These are phyloP conservation scores for Pseudogymnoascus sp. DNA, from an alignment of 2,329 filamentous ascomycete species.

Conservation along the genomic window DNA sequence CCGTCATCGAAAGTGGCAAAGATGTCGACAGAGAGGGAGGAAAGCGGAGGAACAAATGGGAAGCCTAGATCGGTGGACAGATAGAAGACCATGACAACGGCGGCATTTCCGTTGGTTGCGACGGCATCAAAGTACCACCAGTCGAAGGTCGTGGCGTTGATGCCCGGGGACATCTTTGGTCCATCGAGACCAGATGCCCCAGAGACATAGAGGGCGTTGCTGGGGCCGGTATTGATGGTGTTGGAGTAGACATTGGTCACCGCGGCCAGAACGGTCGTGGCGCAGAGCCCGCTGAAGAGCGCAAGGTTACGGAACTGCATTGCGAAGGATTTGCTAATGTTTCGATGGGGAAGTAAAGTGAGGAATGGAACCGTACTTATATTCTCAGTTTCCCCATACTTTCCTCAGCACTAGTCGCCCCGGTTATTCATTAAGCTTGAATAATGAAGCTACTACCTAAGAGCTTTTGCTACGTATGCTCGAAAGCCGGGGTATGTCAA, in stretches of 20 bases:
- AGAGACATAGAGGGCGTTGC: neutral
- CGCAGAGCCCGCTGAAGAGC: neutral
- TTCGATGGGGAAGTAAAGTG: neutral
- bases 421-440: neutral
- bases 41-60: constrained; percentile 23
- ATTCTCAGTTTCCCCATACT: neutral
- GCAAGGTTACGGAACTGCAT: neutral
- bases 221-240: neutral
- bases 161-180: constrained; percentile 16
- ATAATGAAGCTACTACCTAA: neutral
- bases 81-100: constrained; percentile 30
- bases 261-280: neutral
- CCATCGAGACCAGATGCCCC: constrained; percentile 12
- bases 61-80: constrained; percentile 29
- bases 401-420: neutral
- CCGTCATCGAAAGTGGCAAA: constrained; percentile 15
- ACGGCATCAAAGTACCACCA: constrained; percentile 37
- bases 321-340: neutral
- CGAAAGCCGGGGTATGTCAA: neutral
- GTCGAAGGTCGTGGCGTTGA: constrained; percentile 25
- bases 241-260: neutral
- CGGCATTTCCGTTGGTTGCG: constrained; percentile 22
- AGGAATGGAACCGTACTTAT: neutral
- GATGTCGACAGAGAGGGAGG: constrained; percentile 11
- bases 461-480: neutral